phyloP scores from a whole-genome alignment of 1,139 yeast genomes.

The Zygosaccharomyces pseudobailii region DNA sequence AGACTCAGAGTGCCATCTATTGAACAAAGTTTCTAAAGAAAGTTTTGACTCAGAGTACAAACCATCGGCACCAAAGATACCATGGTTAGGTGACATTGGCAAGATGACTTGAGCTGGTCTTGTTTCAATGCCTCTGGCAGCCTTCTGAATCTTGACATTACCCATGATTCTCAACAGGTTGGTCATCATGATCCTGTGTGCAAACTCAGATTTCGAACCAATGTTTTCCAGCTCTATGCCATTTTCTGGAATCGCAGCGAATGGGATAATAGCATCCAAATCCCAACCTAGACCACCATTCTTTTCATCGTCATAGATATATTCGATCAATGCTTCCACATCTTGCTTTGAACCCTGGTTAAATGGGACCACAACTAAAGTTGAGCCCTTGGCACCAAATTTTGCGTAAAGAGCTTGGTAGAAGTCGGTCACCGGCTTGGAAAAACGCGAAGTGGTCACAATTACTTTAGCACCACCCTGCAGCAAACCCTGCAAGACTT shows the following conservation, averaged over 20 bases:
- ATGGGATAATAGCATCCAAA: conserved; percentile 90
- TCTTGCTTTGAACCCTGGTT: conserved; percentile 97
- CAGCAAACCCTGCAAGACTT: conserved; percentile 86
- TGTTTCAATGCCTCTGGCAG: conserved; percentile 69
- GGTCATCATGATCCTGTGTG: conserved; percentile 97
- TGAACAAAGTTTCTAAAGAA: conserved; percentile 90
- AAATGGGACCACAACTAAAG: conserved; percentile 93
- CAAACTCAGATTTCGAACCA: conserved; percentile 93
- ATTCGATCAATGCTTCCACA: conserved; percentile 77
- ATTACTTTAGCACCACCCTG: conserved; percentile 98
- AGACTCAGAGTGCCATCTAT: conserved; percentile 98
- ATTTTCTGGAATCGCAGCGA: conserved; percentile 98
- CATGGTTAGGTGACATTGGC: conserved; percentile 97
- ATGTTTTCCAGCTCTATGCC: conserved; percentile 92
- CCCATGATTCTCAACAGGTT: conserved; percentile 90
- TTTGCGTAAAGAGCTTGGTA: conserved; percentile 91
- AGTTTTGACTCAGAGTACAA: conserved; percentile 95
- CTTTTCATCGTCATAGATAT: conserved; percentile 75
- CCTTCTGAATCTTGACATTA: conserved; percentile 78
- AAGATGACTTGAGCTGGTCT: conserved; percentile 97
- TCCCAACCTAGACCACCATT: conserved; percentile 98
- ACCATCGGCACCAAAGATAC: conserved; percentile 97
- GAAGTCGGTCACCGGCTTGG: conserved; percentile 90
- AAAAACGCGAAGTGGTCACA: conserved; percentile 93
- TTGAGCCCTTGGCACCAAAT: conserved; percentile 87